Evolutionary conservation across 2,329 filamentous ascomycete species (phyloP).

Genomic region (Coleophoma crateriformis): DNA sequence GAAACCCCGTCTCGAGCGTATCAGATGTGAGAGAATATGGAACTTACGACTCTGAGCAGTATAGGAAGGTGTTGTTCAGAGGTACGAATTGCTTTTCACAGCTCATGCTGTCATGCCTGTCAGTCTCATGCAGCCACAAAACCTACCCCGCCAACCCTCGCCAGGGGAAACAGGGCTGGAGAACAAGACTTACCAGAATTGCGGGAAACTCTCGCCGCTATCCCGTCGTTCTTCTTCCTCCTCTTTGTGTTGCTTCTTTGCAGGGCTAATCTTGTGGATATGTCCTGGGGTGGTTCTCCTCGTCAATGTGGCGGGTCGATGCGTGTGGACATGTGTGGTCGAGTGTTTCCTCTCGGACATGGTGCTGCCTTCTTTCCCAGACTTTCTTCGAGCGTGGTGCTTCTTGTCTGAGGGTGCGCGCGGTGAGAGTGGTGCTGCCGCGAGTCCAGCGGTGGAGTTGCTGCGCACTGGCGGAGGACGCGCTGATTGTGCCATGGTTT

Average conservation of each 20-base stretch:
- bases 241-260: conserved; percentile 12
- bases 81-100: conserved; percentile 63
- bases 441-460: background rate
- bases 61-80: conserved; percentile 49
- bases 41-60: conserved; percentile 59
- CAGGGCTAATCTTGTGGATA: conserved; percentile 5
- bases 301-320: conserved; percentile 12
- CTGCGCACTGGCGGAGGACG: background rate
- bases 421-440: background rate
- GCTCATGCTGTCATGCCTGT: conserved; percentile 45
- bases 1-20: too few species aligned
- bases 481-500: background rate
- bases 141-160: conserved; percentile 2
- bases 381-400: background rate
- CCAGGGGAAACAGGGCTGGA: conserved; percentile 4
- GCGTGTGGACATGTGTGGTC: background rate
- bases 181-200: conserved; percentile 51
- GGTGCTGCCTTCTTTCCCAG: background rate
- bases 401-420: background rate
- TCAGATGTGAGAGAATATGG: conserved; percentile 6
- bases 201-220: conserved; percentile 58
- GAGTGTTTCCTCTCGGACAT: conserved; percentile 14
- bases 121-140: conserved; percentile 21
- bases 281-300: conserved; percentile 16
- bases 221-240: conserved; percentile 25